Conservation (phyloP, 2,329 filamentous ascomycete genomes). For the Colletotrichum melonis region DNA sequence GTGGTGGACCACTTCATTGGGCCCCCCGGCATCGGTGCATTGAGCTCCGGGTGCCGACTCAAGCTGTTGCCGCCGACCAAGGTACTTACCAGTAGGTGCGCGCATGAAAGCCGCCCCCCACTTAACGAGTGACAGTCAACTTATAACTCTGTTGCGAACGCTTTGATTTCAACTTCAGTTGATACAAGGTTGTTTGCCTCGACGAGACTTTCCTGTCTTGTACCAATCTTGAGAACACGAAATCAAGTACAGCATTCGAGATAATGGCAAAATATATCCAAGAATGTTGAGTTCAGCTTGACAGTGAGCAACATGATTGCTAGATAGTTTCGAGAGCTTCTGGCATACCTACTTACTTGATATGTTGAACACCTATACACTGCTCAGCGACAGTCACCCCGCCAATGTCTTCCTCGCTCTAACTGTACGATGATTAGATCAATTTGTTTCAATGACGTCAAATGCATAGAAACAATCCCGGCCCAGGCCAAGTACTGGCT, state of each 20-base stretch:
- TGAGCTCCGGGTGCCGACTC: constrained; percentile 16
- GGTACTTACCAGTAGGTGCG: background rate
- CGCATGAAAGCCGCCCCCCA: background rate
- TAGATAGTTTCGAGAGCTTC: background rate
- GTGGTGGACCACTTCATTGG: background rate
- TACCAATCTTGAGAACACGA: background rate
- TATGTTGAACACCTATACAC: background rate
- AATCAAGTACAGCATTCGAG: background rate
- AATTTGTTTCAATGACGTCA: background rate
- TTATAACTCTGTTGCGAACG: background rate
- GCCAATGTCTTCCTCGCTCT: background rate
- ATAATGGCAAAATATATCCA: background rate
- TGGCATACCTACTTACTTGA: background rate
- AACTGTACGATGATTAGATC: background rate
- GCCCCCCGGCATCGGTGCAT: constrained; percentile 6
- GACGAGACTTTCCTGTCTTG: background rate
- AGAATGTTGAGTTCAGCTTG: background rate
- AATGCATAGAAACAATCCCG: background rate
- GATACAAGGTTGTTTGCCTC: background rate
- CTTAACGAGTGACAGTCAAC: background rate
- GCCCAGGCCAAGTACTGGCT: background rate
- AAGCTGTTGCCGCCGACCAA: background rate
- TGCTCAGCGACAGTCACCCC: background rate
- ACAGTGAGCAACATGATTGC: background rate
- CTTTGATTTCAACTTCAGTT: background rate